Percentiles rank a stretch among this genome's conserved stretches.
Evolutionary conservation across 345 rosid species (phyloP).

Genomic region (Salix purpurea): DNA sequence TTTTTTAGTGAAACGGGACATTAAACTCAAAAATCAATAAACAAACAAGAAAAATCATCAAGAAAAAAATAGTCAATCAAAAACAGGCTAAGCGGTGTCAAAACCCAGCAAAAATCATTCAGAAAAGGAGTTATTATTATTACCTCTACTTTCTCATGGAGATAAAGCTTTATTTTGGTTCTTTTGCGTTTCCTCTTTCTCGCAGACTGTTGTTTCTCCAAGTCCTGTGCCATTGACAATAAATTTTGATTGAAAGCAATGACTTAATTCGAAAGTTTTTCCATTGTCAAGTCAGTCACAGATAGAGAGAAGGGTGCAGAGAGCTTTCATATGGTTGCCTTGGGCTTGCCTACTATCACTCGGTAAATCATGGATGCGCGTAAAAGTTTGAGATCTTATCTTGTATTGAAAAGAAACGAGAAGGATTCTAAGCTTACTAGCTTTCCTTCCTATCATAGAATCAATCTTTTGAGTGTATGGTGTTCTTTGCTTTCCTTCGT

Average conservation of each 20-base stretch:
- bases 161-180: constrained; percentile 5
- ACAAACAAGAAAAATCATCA: not conserved
- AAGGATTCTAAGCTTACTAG: not conserved
- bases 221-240: not conserved
- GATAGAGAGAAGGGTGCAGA: not conserved
- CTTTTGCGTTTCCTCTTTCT: constrained; percentile 20
- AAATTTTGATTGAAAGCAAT: not conserved
- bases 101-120: not conserved
- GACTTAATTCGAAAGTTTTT: not conserved
- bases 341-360: not conserved
- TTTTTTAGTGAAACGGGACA: not conserved
- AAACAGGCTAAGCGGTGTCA: not conserved
- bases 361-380: not conserved
- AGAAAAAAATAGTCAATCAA: not conserved
- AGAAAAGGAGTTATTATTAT: not conserved
- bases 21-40: not conserved
- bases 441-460: constrained; percentile 4
- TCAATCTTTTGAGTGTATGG: not conserved
- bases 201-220: not conserved
- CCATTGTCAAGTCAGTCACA: no score
- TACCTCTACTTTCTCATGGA: constrained; percentile 38
- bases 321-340: no score
- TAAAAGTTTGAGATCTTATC: not conserved
- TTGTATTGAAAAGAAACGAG: not conserved
- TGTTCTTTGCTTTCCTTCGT: constrained; percentile 36